phyloP scores from a whole-genome alignment of 805 yeast genomes.

The Middelhovenomyces tepae region DNA sequence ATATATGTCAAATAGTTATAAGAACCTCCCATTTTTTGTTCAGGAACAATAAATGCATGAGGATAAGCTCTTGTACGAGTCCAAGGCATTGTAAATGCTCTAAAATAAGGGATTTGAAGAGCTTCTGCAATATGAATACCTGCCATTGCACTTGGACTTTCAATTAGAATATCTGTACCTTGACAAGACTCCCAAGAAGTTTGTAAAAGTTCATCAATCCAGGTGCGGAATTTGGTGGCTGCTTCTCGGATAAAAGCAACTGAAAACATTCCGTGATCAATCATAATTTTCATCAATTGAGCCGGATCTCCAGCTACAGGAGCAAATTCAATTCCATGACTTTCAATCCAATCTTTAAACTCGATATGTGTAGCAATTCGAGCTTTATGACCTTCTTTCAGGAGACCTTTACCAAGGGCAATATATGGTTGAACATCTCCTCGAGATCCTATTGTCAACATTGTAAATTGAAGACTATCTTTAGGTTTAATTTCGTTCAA shows the following conservation, averaged over 20 bases:
- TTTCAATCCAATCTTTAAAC: slow-evolving; percentile 64
- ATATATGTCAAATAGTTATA: slow-evolving; percentile 90
- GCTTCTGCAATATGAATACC: slow-evolving; percentile 96
- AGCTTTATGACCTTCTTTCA: slow-evolving; percentile 74
- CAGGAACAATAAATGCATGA: slow-evolving; percentile 93
- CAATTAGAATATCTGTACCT: slow-evolving; percentile 70
- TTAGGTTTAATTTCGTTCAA: background rate
- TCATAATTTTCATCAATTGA: slow-evolving; percentile 87
- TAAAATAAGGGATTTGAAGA: slow-evolving; percentile 74
- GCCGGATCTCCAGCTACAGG: slow-evolving; percentile 90
- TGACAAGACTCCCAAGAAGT: slow-evolving; percentile 87
- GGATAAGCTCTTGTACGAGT: slow-evolving; percentile 92
- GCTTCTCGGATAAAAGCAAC: slow-evolving; percentile 81
- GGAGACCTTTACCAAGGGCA: slow-evolving; percentile 73
- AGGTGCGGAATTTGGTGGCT: slow-evolving; percentile 61
- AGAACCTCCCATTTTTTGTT: slow-evolving; percentile 84
- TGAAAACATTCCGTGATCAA: slow-evolving; percentile 78
- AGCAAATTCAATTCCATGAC: slow-evolving; percentile 58
- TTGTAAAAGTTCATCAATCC: slow-evolving; percentile 67
- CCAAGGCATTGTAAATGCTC: slow-evolving; percentile 99
- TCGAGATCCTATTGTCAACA: slow-evolving; percentile 86
- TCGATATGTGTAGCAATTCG: slow-evolving; percentile 82
- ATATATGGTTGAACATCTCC: slow-evolving; percentile 97
- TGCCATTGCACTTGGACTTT: slow-evolving; percentile 94
- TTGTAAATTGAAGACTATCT: slow-evolving; percentile 41